Conservation (phyloP, 495 filamentous ascomycete genomes). For the Penicillium simplicissimum region DNA sequence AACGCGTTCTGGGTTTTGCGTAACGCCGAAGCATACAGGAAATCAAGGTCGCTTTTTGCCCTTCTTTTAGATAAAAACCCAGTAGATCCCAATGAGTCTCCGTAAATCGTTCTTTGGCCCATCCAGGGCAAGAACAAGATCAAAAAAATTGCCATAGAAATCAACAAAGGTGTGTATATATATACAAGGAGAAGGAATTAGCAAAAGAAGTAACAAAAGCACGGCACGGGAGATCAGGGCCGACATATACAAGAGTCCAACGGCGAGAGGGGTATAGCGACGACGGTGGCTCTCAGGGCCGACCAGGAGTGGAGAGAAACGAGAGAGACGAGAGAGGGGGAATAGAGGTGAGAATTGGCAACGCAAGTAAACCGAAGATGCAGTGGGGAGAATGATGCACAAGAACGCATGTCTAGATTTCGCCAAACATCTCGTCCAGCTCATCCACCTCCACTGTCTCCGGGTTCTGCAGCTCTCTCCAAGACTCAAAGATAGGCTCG, state of each 20-base stretch:
- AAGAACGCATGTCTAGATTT: slow-evolving; percentile 35
- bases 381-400: neutral
- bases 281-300: slow-evolving; percentile 15
- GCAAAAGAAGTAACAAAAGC: slow-evolving; percentile 20
- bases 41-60: slow-evolving; percentile 22
- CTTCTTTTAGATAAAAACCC: slow-evolving; percentile 8
- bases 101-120: slow-evolving; percentile 24
- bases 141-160: slow-evolving; percentile 15
- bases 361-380: neutral
- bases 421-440: slow-evolving; percentile 79
- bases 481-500: slow-evolving; percentile 44
- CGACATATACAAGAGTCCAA: slow-evolving; percentile 35
- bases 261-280: slow-evolving; percentile 22
- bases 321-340: slow-evolving; percentile 2
- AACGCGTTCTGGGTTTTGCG: slow-evolving; percentile 13
- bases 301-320: slow-evolving; percentile 20
- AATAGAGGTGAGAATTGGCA: neutral
- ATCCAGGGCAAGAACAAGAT: slow-evolving; percentile 26
- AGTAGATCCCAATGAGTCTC: slow-evolving; percentile 15
- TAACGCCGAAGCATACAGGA: slow-evolving; percentile 16
- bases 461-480: slow-evolving; percentile 72
- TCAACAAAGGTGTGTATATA: slow-evolving; percentile 35
- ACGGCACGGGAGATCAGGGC: slow-evolving; percentile 25
- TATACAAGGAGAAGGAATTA: slow-evolving; percentile 38
- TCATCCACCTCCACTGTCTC: slow-evolving; percentile 91